Evolutionary conservation across 495 filamentous ascomycete species (phyloP).

Genomic region (Aspergillus carlsbadensis): DNA sequence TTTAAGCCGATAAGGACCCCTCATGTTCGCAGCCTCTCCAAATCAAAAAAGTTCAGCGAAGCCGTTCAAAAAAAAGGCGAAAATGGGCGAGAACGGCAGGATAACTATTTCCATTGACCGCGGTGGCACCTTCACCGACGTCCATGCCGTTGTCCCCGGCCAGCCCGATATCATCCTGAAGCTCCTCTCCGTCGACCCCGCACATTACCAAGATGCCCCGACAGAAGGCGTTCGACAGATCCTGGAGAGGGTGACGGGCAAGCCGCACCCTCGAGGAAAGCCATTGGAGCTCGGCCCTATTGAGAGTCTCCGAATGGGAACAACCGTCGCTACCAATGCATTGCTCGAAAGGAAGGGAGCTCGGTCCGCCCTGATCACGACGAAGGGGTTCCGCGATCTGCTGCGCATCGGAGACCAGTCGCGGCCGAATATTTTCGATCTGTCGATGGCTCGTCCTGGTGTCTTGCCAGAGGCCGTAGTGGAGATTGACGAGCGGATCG

Average conservation of each 20-base stretch:
- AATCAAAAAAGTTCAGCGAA: too few relatives aligned
- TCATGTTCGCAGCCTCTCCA: neutral
- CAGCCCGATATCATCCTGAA: constrained; percentile 80
- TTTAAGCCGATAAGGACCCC: neutral
- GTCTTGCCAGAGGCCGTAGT: constrained; percentile 74
- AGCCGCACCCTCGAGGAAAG: constrained; percentile 75
- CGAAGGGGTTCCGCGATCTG: constrained; percentile 90
- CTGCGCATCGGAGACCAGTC: constrained; percentile 86
- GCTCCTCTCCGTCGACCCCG: constrained; percentile 84
- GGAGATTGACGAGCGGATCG: constrained; percentile 76
- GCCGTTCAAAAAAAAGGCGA: too few relatives aligned
- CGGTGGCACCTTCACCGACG: constrained; percentile 68
- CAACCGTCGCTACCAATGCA: constrained; percentile 88
- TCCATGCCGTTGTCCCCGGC: constrained; percentile 51
- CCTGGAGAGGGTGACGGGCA: constrained; percentile 73
- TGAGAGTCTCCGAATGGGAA: constrained; percentile 85
- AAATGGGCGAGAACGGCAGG: constrained; percentile 8
- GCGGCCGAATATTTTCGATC: constrained; percentile 78
- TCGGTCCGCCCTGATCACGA: constrained; percentile 85
- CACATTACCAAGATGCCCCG: constrained; percentile 85
- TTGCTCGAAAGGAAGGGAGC: constrained; percentile 93
- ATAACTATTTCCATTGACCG: constrained; percentile 42
- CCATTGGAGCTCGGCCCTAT: constrained; percentile 81
- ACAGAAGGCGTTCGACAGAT: constrained; percentile 90
- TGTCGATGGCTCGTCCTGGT: constrained; percentile 76